These are phyloP conservation scores for Cryptococcus sp. DNA, from an alignment of 1,284 basidiomycete genomes.

Conservation along the genomic window DNA sequence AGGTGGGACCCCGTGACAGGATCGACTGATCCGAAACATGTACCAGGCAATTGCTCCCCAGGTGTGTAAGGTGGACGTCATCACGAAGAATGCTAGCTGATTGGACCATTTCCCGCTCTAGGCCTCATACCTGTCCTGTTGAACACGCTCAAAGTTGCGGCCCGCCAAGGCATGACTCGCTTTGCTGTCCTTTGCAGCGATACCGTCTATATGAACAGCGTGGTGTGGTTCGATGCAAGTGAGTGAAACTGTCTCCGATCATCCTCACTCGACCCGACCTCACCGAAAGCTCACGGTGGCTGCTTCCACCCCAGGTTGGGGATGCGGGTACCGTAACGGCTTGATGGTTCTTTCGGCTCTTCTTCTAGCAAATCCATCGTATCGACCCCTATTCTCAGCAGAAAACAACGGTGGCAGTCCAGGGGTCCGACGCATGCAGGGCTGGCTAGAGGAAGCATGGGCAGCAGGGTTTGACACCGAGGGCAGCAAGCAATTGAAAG, in stretches of 20 bases:
- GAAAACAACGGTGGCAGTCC: conserved; percentile 58
- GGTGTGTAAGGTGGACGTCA: conserved; percentile 55
- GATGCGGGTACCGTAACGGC: conserved; percentile 72
- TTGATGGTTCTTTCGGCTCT: conserved; percentile 75
- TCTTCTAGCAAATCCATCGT: conserved; percentile 53
- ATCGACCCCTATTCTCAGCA: conserved; percentile 26
- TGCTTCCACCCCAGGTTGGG: conserved; percentile 36
- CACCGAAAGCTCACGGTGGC: not conserved
- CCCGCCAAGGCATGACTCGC: conserved; percentile 59
- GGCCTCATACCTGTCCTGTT: conserved; percentile 69
- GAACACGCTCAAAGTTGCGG: conserved; percentile 60
- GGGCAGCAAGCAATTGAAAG: conserved; percentile 64
- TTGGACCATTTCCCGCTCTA: conserved; percentile 36
- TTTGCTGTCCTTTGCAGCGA: conserved; percentile 68
- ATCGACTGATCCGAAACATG: conserved; percentile 7
- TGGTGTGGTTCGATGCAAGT: conserved; percentile 66
- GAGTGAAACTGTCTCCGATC: conserved; percentile 55
- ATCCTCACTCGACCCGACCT: no score
- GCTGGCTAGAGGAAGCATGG: conserved; percentile 80
- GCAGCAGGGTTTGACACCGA: conserved; percentile 68
- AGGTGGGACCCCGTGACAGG: conserved; percentile 48
- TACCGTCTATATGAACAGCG: conserved; percentile 65
- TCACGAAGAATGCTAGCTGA: not conserved
- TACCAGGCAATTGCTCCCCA: conserved; percentile 70
- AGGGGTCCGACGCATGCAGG: conserved; percentile 70